Evolutionary conservation across 805 yeast genomes (phyloP), one percentile per base, ranked within the genome.

Genomic region (Sugiyamaella americana): DNA sequence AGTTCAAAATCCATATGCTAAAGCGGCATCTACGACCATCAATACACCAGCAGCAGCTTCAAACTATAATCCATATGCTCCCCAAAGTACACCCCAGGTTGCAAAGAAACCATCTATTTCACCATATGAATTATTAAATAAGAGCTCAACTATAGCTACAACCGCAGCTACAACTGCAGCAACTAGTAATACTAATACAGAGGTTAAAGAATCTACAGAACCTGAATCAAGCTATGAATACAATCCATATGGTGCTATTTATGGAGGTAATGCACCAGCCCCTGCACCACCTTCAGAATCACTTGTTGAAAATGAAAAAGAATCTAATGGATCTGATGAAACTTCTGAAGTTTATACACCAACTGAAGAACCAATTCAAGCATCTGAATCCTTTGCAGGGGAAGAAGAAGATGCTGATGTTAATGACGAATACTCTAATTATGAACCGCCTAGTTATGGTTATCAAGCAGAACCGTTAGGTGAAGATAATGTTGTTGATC

Each of bases 261-360:
- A 53, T 42, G 56, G 50, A 5, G 46, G 47, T 20, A 38, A 41
- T 8, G 41, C 41, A 10, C 19, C 34, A 26, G 37, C 40, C 23
- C 38, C 35, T n/a, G 40, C 40, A 37, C 10, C 20, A 16, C 36
- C 20, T 32, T 4, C 36, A 11, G 44, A 11, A 19, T 42, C 10
- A 30, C 13, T 20, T 1, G 37, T 22, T 21, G 26, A 24, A n/a
- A n/a, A n/a, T 18, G 44, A 40, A 13, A 68, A 63, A 43, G 65
- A 59, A 34, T 60, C 34, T n/a, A 29, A 29, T 29, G 34, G 34
- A 29, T 29, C 34, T 11, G 34, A n/a, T n/a, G n/a, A n/a, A 55
- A 8, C 37, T 40, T 57, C 57, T 40, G 65, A 55, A 35, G 66
- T 57, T 22, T 67, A 62, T 2, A 47, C 37, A 17, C 34, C 40